A percentile compares a stretch with the other conserved stretches of the same genome.
phyloP scores from a whole-genome alignment of 805 yeast species.

The Lipomyces japonicus region DNA sequence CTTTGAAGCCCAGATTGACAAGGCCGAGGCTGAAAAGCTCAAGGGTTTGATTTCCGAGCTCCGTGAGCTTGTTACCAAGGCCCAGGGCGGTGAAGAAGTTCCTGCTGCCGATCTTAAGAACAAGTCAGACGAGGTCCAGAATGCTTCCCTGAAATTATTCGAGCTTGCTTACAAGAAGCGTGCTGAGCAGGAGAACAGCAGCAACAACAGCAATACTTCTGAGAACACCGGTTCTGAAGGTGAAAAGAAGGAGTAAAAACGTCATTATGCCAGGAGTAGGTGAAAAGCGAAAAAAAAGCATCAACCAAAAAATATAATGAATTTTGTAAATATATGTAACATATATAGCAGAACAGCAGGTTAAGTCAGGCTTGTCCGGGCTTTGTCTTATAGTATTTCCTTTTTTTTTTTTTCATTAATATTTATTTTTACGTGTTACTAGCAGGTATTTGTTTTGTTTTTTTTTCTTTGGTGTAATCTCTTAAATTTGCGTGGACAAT shows the following conservation, averaged over 20 bases:
- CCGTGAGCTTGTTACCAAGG: constrained; percentile 73
- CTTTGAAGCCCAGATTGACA: constrained; percentile 63
- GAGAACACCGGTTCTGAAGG: constrained; percentile 11
- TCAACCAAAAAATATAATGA: background rate
- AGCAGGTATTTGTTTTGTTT: background rate
- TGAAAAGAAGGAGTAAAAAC: constrained; percentile 28
- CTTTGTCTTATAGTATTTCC: background rate
- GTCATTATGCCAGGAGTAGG: too few relatives aligned
- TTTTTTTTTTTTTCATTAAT: too few relatives aligned
- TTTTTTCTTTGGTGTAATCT: too few relatives aligned
- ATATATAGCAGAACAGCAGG: background rate
- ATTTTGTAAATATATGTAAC: background rate
- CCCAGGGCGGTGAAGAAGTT: constrained; percentile 63
- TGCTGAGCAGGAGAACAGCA: constrained; percentile 34
- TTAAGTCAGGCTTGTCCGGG: background rate
- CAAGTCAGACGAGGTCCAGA: constrained; percentile 81
- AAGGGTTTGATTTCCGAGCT: constrained; percentile 55
- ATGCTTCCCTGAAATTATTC: constrained; percentile 73
- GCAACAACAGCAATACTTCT: constrained; percentile 12
- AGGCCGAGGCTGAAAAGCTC: constrained; percentile 53
- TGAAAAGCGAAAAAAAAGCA: background rate
- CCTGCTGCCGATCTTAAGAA: constrained; percentile 62
- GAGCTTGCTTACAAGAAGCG: constrained; percentile 63
- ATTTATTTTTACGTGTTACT: background rate
- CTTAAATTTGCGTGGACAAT: too few relatives aligned